phyloP scores from a whole-genome alignment of 2,329 filamentous ascomycete species.

The Fusarium nurragi region DNA sequence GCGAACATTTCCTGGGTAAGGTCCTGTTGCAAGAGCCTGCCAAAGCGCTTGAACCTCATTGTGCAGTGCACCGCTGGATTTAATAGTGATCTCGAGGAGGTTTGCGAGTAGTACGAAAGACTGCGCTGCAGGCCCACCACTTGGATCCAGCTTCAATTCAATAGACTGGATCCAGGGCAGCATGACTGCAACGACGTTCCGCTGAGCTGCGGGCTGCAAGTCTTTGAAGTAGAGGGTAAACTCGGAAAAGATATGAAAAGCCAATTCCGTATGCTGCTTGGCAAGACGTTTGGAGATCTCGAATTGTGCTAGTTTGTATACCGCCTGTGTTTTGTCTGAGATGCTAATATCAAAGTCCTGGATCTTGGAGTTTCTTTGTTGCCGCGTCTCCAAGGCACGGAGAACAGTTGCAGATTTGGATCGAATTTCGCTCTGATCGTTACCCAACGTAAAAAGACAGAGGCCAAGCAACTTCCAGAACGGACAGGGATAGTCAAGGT shows the following conservation, averaged over 20 bases:
- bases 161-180: conserved; percentile 96
- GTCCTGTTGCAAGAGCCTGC: conserved; percentile 94
- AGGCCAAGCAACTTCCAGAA: conserved; percentile 93
- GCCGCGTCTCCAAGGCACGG: conserved; percentile 81
- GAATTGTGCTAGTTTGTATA: conserved; percentile 97
- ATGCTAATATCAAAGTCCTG: conserved; percentile 99
- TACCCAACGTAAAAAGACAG: conserved; percentile 91
- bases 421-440: conserved; percentile 87
- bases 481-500: conserved; percentile 81
- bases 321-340: conserved; percentile 96
- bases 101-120: conserved; percentile 97
- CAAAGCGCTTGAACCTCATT: conserved; percentile 98
- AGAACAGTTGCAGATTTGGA: conserved; percentile 87
- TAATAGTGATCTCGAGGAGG: conserved; percentile 94
- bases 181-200: conserved; percentile 93
- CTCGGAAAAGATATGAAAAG: conserved; percentile 95
- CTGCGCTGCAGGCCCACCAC: conserved; percentile 86
- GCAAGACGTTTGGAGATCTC: conserved; percentile 93
- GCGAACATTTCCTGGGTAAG: conserved; percentile 92
- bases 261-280: conserved; percentile 86
- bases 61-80: conserved; percentile 85
- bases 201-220: conserved; percentile 81
- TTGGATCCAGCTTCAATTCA: conserved; percentile 90
- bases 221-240: conserved; percentile 94
- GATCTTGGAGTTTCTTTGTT: conserved; percentile 82